Percentiles rank a stretch among this genome's conserved stretches.
These are phyloP conservation scores for Tritrichomonas foetus DNA, from an alignment of 208 protist genomes.

Conservation along the genomic window DNA sequence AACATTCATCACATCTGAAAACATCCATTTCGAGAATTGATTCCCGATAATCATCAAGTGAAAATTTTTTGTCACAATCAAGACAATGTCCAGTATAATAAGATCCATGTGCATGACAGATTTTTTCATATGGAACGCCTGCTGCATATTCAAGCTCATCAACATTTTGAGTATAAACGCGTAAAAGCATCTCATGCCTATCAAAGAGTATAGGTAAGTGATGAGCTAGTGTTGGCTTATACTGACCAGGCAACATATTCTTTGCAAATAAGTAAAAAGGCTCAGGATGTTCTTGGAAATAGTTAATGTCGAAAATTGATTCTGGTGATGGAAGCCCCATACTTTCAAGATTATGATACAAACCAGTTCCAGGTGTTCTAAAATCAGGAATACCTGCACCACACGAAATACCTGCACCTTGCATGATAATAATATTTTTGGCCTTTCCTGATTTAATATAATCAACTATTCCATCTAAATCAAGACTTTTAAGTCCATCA, in stretches of 20 bases:
- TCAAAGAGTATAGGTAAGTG: neutral
- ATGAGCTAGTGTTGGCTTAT: neutral
- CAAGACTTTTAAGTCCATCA: neutral
- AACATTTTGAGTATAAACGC: slow-evolving; percentile 31
- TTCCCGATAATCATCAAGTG: neutral
- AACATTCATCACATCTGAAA: neutral
- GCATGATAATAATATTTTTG: neutral
- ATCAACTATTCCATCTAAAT: neutral
- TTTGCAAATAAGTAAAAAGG: neutral
- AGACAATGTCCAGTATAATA: neutral
- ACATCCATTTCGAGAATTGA: neutral
- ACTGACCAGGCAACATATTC: neutral
- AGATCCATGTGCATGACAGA: neutral
- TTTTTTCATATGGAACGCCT: neutral
- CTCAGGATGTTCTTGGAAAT: neutral
- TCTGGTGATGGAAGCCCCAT: neutral
- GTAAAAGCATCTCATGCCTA: neutral
- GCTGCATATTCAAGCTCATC: neutral
- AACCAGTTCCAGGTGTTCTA: neutral
- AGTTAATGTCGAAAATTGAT: neutral
- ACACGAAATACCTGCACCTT: neutral
- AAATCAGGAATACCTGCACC: slow-evolving; percentile 38
- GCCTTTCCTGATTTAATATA: neutral
- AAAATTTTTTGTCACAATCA: neutral
- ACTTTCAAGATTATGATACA: neutral